Conservation (phyloP, 768 basidiomycete species). For the Pisolithus albus region DNA sequence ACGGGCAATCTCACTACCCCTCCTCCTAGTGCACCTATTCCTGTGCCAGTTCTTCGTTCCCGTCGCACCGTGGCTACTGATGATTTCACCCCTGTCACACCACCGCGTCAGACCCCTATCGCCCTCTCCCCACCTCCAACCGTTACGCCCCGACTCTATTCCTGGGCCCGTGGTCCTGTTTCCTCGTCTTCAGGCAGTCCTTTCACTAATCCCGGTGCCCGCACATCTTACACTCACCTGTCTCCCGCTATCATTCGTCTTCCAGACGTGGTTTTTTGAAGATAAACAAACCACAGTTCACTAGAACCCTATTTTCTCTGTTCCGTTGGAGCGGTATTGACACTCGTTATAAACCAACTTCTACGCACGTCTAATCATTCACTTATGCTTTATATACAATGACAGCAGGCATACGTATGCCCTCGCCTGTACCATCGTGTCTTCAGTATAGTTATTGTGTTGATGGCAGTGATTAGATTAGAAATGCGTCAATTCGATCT, state of each 20-base stretch:
- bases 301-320: slow-evolving; percentile 1
- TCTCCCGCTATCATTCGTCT: slow-evolving; percentile 41
- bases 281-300: slow-evolving; percentile 4
- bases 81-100: slow-evolving; percentile 27
- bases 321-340: slow-evolving; percentile 13
- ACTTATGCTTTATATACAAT: slow-evolving; percentile 31
- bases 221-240: slow-evolving; percentile 54
- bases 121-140: slow-evolving; percentile 44
- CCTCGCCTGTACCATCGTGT: slow-evolving; percentile 29
- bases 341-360: slow-evolving; percentile 11
- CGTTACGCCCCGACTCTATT: slow-evolving; percentile 51
- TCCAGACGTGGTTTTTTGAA: slow-evolving; percentile 30
- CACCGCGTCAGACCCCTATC: slow-evolving; percentile 20
- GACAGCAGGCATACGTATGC: slow-evolving; percentile 18
- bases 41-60: slow-evolving; percentile 19
- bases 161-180: slow-evolving; percentile 38
- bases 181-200: slow-evolving; percentile 37
- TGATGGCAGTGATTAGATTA: slow-evolving; percentile 27
- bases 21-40: slow-evolving; percentile 22
- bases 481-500: slow-evolving; percentile 25
- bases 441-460: slow-evolving; percentile 26
- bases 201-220: slow-evolving; percentile 51
- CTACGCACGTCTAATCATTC: slow-evolving; percentile 28
- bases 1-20: slow-evolving; percentile 10
- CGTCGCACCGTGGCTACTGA: slow-evolving; percentile 17